Evolutionary conservation across 2,329 filamentous ascomycete species (phyloP).

Genomic region (Microcyclospora tardicrescens): DNA sequence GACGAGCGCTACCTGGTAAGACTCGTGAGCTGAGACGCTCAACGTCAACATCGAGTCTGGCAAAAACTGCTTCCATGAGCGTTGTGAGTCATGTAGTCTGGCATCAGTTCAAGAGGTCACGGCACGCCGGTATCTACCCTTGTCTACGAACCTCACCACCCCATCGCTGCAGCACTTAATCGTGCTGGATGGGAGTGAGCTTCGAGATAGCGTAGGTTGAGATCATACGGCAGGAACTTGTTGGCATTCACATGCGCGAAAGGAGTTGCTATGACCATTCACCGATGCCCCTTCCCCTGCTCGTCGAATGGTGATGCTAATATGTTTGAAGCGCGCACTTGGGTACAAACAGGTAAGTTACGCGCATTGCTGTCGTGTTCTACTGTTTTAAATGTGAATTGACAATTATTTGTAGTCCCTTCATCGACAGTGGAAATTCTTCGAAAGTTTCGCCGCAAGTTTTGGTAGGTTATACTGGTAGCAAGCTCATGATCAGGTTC

Average conservation of each 20-base stretch:
- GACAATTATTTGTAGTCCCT: conserved; percentile 32
- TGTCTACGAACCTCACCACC: conserved; percentile 2
- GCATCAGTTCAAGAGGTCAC: conserved; percentile 21
- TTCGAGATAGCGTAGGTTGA: conserved; percentile 19
- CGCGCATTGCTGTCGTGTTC: not conserved
- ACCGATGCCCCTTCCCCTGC: conserved; percentile 15
- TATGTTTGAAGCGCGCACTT: conserved; percentile 31
- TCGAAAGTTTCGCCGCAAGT: conserved; percentile 48
- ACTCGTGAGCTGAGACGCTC: conserved; percentile 11
- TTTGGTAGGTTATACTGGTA: conserved; percentile 33
- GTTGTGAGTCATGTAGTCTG: not conserved
- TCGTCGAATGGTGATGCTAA: conserved; percentile 7
- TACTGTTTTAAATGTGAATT: conserved; percentile 1
- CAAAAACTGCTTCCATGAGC: no score
- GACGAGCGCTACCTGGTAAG: conserved; percentile 27
- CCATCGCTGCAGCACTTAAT: no score
- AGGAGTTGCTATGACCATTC: conserved; percentile 27
- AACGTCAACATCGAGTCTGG: conserved; percentile 2
- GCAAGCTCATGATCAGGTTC: not conserved
- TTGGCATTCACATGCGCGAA: conserved; percentile 27
- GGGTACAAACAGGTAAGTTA: conserved; percentile 42
- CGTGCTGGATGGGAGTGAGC: conserved; percentile 6
- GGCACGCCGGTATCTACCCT: conserved; percentile 24
- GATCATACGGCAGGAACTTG: conserved; percentile 28
- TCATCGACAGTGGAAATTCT: conserved; percentile 43